These are phyloP conservation scores for Vanilla planifolia DNA, from an alignment of 106 monocot genomes.

Conservation along the genomic window DNA sequence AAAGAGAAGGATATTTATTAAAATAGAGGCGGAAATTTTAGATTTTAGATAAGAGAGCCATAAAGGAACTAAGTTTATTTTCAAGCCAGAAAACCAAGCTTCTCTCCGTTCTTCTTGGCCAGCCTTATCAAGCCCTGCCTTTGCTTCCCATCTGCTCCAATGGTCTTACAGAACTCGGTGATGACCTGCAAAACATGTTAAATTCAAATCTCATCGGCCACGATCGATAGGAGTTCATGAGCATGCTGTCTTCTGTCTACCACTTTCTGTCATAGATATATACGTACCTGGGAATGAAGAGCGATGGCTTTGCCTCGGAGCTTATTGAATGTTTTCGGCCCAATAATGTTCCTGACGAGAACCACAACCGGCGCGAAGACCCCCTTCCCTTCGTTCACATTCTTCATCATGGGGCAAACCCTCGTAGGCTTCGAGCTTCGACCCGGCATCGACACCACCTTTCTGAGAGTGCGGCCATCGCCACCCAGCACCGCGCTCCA, in stretches of 20 bases:
- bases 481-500: neutral
- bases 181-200: slow-evolving; percentile 62
- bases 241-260: neutral
- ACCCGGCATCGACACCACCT: neutral
- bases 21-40: too few relatives aligned
- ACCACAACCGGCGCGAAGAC: slow-evolving; percentile 78
- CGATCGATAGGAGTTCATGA: neutral
- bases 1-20: too few relatives aligned
- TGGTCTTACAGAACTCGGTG: slow-evolving; percentile 86
- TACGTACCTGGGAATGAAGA: slow-evolving; percentile 79
- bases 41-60: too few relatives aligned
- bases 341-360: slow-evolving; percentile 55
- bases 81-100: slow-evolving; percentile 94
- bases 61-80: too few relatives aligned
- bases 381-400: slow-evolving; percentile 83
- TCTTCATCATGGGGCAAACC: slow-evolving; percentile 51
- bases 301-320: slow-evolving; percentile 92
- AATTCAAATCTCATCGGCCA: neutral
- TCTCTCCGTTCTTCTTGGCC: slow-evolving; percentile 95
- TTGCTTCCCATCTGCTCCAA: slow-evolving; percentile 81
- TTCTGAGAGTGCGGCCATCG: neutral
- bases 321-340: slow-evolving; percentile 85
- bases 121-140: slow-evolving; percentile 83
- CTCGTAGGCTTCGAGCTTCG: slow-evolving; percentile 21
- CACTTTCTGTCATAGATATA: neutral